Conservation (phyloP, 2,329 filamentous ascomycete genomes). For the Pestalotiopsis sp. region DNA sequence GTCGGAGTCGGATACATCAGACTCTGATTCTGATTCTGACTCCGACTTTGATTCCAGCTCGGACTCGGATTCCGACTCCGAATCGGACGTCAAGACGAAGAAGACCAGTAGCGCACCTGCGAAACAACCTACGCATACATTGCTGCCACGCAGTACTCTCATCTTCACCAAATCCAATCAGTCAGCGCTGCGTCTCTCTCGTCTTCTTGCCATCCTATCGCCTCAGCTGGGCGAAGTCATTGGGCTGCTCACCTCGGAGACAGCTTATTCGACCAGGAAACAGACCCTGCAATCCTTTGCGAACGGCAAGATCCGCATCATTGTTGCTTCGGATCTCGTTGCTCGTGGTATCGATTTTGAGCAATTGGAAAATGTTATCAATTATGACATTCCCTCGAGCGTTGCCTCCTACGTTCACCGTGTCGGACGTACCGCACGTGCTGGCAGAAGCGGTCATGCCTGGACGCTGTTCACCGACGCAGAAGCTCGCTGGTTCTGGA, state of each 20-base stretch:
- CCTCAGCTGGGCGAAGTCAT: slow-evolving; percentile 59
- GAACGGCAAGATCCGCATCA: slow-evolving; percentile 64
- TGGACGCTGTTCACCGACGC: slow-evolving; percentile 84
- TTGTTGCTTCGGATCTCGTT: slow-evolving; percentile 92
- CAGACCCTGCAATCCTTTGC: slow-evolving; percentile 70
- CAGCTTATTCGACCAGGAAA: slow-evolving; percentile 69
- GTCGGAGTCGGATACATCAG: slow-evolving; percentile 26
- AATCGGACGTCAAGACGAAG: slow-evolving; percentile 10
- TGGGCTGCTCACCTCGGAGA: slow-evolving; percentile 76
- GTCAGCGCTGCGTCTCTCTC: slow-evolving; percentile 80
- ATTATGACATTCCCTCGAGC: slow-evolving; percentile 87
- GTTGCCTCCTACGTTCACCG: slow-evolving; percentile 86
- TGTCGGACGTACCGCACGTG: slow-evolving; percentile 87
- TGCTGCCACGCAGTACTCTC: slow-evolving; percentile 52
- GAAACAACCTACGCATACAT: slow-evolving; percentile 17
- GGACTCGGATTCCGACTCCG: slow-evolving; percentile 24
- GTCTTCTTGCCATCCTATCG: slow-evolving; percentile 71
- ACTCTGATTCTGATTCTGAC: slow-evolving; percentile 30
- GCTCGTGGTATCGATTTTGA: slow-evolving; percentile 86
- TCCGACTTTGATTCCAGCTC: slow-evolving; percentile 29
- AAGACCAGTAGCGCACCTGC: not conserved
- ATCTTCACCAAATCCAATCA: slow-evolving; percentile 94
- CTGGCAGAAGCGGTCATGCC: slow-evolving; percentile 72
- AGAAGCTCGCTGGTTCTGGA: slow-evolving; percentile 92
- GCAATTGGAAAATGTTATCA: slow-evolving; percentile 80